phyloP scores from a whole-genome alignment of 163 green algal genomes.

The Volvox carteri region DNA sequence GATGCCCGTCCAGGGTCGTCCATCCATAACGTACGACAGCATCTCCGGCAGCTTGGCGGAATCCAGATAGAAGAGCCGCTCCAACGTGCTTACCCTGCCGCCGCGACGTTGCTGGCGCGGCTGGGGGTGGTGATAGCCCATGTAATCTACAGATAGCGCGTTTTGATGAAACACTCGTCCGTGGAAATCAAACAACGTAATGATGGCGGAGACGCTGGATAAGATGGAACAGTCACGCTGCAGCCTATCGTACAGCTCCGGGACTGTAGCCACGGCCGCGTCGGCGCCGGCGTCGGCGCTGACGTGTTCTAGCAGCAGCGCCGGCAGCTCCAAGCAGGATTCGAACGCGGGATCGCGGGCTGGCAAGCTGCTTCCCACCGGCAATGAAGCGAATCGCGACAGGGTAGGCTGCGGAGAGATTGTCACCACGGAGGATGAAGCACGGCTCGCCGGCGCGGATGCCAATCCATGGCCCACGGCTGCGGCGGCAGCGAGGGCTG shows the following conservation, averaged over 20 bases:
- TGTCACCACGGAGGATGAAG: neutral
- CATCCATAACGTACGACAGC: neutral
- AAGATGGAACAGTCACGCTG: slow-evolving; percentile 55
- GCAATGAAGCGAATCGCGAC: neutral
- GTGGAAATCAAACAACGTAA: slow-evolving; percentile 41
- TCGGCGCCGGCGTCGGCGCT: neutral
- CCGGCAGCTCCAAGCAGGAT: slow-evolving; percentile 5
- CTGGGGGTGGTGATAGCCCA: slow-evolving; percentile 22
- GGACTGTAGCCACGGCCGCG: neutral
- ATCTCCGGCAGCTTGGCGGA: slow-evolving; percentile 7
- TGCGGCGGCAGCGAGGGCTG: too few species aligned
- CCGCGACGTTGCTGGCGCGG: neutral
- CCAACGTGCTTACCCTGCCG: neutral
- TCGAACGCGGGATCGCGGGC: neutral
- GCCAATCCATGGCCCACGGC: neutral
- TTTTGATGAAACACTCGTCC: slow-evolving; percentile 35
- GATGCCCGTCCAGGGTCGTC: slow-evolving; percentile 24
- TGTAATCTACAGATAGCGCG: slow-evolving; percentile 30
- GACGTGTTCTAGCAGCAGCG: slow-evolving; percentile 36
- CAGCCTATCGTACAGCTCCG: slow-evolving; percentile 30
- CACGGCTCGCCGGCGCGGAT: neutral
- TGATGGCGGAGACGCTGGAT: slow-evolving; percentile 30
- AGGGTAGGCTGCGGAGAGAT: neutral
- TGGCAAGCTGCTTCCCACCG: neutral
- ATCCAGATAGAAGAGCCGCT: slow-evolving; percentile 21